Base-by-base conservation (phyloP, 179 eudicot species). In the Beta macrorhiza region DNA sequence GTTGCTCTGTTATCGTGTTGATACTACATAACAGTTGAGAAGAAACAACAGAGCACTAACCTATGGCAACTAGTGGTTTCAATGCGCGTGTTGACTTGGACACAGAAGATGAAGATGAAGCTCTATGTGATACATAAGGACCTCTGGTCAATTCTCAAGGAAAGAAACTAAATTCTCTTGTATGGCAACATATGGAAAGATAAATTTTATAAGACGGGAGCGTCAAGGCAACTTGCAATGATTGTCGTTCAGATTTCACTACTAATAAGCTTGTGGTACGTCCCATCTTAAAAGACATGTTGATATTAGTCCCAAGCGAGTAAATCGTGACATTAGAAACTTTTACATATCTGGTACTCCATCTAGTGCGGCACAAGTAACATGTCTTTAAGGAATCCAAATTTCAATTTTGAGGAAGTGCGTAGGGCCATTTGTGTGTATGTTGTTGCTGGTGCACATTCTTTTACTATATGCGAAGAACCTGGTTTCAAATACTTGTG, bases 271-370 rank as follows among this genome's bases (percentile, higher is more conserved):
- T 47, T 51, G 74, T 32, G 63, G 74, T 4, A 78, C 74, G 13
- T 78, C 80, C 25, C 74, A 78, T 53, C 80, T 67, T 52, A 67
- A 52, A 25, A 51, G 80, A 29, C 64, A 63, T 45, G 3, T 78
- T 16, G 5, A 14, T 0, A 29, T 14, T 2, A 67, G 74, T 29
- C 32, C 32, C 32, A 29, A 29, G 32, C 5, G 4, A 15, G 4
- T 78, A 0, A 67, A 67, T 78, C 22, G 8, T 78, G 62, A 67
- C 11, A 52, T 78, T 12, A 78, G 63, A 32, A 65, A 67, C 9
- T 77, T 10, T 22, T 45, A n/a, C 56, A 77, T 77, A 14, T 63
- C 58, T 63, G 1, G 20, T 5, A 64, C 14, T 67, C 61, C 64
- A 0, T 56, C 16, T 5, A 29, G 14, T 37, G 51, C 25, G 55